Percentiles rank a stretch among this genome's conserved stretches.
Evolutionary conservation across 768 basidiomycete genomes (phyloP).

Genomic region (Galerina sulciceps): DNA sequence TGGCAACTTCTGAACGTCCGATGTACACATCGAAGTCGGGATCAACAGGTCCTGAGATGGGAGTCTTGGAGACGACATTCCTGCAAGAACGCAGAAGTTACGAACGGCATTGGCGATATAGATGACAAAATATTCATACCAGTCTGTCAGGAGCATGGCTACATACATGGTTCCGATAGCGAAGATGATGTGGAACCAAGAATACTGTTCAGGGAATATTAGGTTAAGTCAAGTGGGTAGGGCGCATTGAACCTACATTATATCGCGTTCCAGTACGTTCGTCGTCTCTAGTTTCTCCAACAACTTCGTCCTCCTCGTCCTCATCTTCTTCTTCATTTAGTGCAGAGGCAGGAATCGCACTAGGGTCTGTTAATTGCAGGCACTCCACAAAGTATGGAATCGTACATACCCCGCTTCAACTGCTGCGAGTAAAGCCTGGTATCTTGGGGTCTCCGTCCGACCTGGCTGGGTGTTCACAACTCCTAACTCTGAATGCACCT

Average conservation of each 20-base stretch:
- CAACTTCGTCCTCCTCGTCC: slow-evolving; percentile 72
- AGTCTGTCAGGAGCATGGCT: slow-evolving; percentile 95
- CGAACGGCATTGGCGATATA: slow-evolving; percentile 1
- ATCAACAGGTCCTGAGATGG: slow-evolving; percentile 46
- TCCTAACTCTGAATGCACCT: slow-evolving; percentile 67
- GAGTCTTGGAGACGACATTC: slow-evolving; percentile 73
- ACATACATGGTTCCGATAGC: slow-evolving; percentile 97
- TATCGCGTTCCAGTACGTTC: slow-evolving; percentile 94
- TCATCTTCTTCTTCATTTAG: slow-evolving; percentile 81
- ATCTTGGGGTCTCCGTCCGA: slow-evolving; percentile 83
- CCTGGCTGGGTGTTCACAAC: slow-evolving; percentile 85
- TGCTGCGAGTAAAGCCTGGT: slow-evolving; percentile 93
- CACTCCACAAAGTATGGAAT: background rate
- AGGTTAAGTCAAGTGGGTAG: background rate
- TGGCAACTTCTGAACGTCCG: slow-evolving; percentile 92
- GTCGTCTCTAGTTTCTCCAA: slow-evolving; percentile 84
- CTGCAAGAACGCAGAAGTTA: slow-evolving; percentile 34
- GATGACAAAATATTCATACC: slow-evolving; percentile 54
- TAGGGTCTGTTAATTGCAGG: slow-evolving; percentile 27
- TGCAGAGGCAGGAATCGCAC: slow-evolving; percentile 92
- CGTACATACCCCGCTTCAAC: slow-evolving; percentile 87
- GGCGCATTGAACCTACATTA: slow-evolving; percentile 62
- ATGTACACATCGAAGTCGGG: slow-evolving; percentile 85
- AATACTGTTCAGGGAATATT: slow-evolving; percentile 62
- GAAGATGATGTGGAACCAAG: slow-evolving; percentile 99